Evolutionary conservation across 805 yeast genomes (phyloP).

Genomic region (Helenozyma baotianmanensis): DNA sequence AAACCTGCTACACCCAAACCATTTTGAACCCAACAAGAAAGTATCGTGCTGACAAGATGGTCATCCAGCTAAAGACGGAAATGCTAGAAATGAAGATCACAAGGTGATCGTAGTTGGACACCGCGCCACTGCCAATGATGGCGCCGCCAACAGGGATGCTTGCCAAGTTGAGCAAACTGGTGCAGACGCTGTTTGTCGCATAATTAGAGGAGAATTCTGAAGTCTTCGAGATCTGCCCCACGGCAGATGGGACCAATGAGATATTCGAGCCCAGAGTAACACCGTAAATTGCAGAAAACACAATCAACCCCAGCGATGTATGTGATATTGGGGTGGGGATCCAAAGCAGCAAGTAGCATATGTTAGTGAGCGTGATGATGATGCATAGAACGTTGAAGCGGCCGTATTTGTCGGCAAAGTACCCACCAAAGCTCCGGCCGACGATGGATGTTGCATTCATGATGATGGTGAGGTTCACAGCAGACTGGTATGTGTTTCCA

Average conservation of each 20-base stretch:
- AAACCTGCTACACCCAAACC: not conserved
- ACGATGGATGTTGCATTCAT: conserved; percentile 24
- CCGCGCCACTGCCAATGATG: not conserved
- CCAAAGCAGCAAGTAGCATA: conserved; percentile 22
- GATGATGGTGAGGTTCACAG: conserved; percentile 20
- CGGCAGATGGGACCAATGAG: conserved; percentile 21
- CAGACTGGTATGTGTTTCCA: conserved; percentile 15
- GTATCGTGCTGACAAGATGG: not conserved
- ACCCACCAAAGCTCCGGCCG: conserved; percentile 15
- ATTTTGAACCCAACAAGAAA: not conserved
- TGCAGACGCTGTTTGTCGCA: conserved; percentile 16
- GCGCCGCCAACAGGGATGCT: conserved; percentile 2
- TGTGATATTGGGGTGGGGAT: conserved; percentile 24
- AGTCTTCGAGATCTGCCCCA: conserved; percentile 23
- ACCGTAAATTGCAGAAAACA: conserved; percentile 24
- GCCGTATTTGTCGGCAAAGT: conserved; percentile 1
- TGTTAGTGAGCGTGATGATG: not conserved
- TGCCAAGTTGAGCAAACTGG: not conserved
- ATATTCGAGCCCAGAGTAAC: conserved; percentile 22
- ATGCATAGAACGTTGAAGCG: conserved; percentile 1
- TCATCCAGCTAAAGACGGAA: not conserved
- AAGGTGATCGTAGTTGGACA: conserved; percentile 1
- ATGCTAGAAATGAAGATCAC: not conserved
- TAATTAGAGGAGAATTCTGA: conserved; percentile 22
- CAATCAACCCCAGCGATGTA: conserved; percentile 17